phyloP scores from a whole-genome alignment of 2,329 filamentous ascomycete species.

The Phialocephala subalpina region DNA sequence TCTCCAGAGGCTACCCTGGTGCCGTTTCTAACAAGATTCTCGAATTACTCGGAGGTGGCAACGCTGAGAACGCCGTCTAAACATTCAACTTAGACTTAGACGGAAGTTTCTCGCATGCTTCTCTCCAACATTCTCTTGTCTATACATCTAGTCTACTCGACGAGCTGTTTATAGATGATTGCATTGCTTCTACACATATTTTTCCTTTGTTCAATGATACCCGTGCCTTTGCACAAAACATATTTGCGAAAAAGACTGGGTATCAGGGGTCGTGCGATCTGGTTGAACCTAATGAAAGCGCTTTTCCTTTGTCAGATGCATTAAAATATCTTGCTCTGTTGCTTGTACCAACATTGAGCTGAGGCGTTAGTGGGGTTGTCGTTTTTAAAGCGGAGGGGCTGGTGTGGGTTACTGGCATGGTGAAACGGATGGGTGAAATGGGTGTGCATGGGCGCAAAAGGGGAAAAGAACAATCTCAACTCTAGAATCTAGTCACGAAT shows the following conservation, averaged over 20 bases:
- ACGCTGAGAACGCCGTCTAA: conserved; percentile 36
- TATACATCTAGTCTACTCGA: conserved; percentile 25
- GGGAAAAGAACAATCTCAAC: conserved; percentile 41
- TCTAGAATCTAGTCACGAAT: conserved; percentile 25
- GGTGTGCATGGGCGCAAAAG: conserved; percentile 6
- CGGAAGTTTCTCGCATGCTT: conserved; percentile 25
- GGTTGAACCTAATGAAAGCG: conserved; percentile 9
- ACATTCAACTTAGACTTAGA: not conserved
- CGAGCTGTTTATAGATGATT: conserved; percentile 26
- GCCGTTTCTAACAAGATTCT: conserved; percentile 94
- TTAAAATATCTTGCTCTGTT: conserved; percentile 39
- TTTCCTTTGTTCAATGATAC: conserved; percentile 43
- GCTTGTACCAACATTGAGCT: conserved; percentile 42
- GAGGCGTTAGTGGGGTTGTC: conserved; percentile 29
- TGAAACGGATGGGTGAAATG: conserved; percentile 14
- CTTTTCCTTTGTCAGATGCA: conserved; percentile 27
- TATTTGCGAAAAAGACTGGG: conserved; percentile 36
- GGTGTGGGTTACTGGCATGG: conserved; percentile 15
- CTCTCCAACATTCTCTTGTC: conserved; percentile 26
- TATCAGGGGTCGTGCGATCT: conserved; percentile 30
- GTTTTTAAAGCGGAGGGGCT: conserved; percentile 12
- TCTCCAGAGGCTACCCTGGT: conserved; percentile 86
- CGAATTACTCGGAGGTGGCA: conserved; percentile 77
- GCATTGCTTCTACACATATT: conserved; percentile 23
- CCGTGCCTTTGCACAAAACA: conserved; percentile 43